Percentiles rank a stretch among this genome's conserved stretches.
Evolutionary conservation across 1,284 basidiomycete genomes (phyloP).

Genomic region (Fomitiporia mediterranea): DNA sequence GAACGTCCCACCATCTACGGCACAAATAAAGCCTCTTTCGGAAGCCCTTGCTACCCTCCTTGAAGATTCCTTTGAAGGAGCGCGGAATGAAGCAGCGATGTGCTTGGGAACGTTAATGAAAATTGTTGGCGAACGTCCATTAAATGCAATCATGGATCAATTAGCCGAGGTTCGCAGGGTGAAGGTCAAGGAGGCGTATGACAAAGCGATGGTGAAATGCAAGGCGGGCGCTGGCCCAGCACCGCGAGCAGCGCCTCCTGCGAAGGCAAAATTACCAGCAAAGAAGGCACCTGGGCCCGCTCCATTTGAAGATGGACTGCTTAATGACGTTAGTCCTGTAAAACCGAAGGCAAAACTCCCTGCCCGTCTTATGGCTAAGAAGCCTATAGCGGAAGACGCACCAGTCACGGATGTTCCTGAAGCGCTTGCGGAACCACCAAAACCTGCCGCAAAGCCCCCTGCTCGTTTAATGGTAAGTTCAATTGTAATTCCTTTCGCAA

Average conservation of each 20-base stretch:
- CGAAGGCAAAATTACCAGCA: slow-evolving; percentile 33
- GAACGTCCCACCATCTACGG: slow-evolving; percentile 60
- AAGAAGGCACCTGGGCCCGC: slow-evolving; percentile 23
- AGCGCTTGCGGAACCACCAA: slow-evolving; percentile 15
- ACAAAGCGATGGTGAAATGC: slow-evolving; percentile 83
- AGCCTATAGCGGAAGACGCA: slow-evolving; percentile 18
- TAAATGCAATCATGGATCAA: slow-evolving; percentile 85
- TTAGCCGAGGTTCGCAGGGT: slow-evolving; percentile 87
- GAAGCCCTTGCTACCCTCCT: slow-evolving; percentile 76
- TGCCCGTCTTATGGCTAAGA: slow-evolving; percentile 29
- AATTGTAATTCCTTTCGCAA: neutral
- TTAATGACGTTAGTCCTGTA: slow-evolving; percentile 10
- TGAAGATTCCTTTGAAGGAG: slow-evolving; percentile 88
- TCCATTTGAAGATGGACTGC: slow-evolving; percentile 4
- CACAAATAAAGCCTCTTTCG: slow-evolving; percentile 82
- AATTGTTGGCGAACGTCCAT: slow-evolving; percentile 91
- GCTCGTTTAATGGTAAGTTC: slow-evolving; percentile 25
- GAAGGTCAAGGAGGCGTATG: slow-evolving; percentile 94
- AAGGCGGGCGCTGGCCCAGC: slow-evolving; percentile 58
- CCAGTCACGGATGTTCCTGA: neutral
- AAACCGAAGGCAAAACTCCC: slow-evolving; percentile 16
- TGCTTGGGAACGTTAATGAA: slow-evolving; percentile 93
- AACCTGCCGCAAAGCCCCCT: slow-evolving; percentile 25
- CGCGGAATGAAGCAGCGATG: slow-evolving; percentile 84
- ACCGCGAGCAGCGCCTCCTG: slow-evolving; percentile 38